These are phyloP conservation scores for Cornus controversa DNA, from an alignment of 148 eudicot genomes.

Conservation along the genomic window DNA sequence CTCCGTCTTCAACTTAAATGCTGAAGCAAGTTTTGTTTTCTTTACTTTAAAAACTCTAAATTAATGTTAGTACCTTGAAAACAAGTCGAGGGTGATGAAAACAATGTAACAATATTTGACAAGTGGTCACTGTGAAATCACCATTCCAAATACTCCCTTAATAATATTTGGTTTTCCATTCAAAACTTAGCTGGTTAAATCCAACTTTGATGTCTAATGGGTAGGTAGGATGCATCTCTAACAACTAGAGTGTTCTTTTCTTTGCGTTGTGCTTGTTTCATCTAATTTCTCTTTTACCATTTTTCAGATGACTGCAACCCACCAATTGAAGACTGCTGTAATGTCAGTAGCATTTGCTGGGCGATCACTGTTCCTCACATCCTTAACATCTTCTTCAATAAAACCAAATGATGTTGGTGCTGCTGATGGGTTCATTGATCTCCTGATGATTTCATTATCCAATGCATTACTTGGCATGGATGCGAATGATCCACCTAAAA, in stretches of 20 bases:
- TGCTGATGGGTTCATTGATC: conserved; percentile 54
- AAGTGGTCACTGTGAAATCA: background rate
- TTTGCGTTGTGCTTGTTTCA: conserved; percentile 4
- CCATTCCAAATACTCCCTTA: background rate
- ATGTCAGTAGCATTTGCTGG: conserved; percentile 87
- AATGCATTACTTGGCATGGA: conserved; percentile 97
- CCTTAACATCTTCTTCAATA: conserved; percentile 40
- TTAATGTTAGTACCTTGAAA: no score
- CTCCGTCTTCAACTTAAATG: no score
- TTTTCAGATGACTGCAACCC: conserved; percentile 92
- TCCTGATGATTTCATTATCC: conserved; percentile 79
- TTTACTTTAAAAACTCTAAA: no score
- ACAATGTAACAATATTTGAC: no score
- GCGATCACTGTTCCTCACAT: conserved; percentile 67
- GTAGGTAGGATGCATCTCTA: background rate
- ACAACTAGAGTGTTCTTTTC: background rate
- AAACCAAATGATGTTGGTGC: conserved; percentile 40
- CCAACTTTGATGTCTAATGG: background rate
- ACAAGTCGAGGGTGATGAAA: background rate
- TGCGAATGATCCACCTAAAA: conserved; percentile 99
- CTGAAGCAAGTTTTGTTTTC: no score
- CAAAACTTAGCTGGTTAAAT: background rate
- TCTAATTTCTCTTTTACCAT: conserved; percentile 7
- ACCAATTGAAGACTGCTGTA: conserved; percentile 93
- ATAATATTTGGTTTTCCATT: background rate